These are phyloP conservation scores for Annulohypoxylon stygium DNA, from an alignment of 495 filamentous ascomycete species.

Conservation along the genomic window DNA sequence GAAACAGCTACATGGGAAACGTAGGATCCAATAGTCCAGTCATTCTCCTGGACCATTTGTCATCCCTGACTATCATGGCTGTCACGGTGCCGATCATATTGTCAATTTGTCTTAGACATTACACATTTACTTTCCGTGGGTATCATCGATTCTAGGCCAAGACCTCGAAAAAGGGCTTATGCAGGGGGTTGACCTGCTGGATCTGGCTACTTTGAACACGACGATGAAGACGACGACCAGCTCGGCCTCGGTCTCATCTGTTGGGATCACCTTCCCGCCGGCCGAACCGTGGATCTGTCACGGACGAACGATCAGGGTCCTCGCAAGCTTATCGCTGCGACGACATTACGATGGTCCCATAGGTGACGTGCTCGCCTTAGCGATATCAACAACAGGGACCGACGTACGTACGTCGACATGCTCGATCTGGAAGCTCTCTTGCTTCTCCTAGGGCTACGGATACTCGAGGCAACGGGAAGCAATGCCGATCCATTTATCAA, in stretches of 20 bases:
- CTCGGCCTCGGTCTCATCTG: constrained; percentile 21
- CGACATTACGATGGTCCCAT: constrained; percentile 24
- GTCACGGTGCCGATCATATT: constrained; percentile 42
- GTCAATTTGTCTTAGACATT: constrained; percentile 48
- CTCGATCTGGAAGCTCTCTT: constrained; percentile 32
- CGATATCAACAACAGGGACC: constrained; percentile 19
- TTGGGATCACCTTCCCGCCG: constrained; percentile 19
- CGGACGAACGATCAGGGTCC: constrained; percentile 39
- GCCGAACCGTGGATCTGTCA: constrained; percentile 21
- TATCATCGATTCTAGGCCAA: constrained; percentile 33
- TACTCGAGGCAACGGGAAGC: constrained; percentile 24
- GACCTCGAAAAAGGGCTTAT: constrained; percentile 32
- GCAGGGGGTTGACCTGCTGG: constrained; percentile 37
- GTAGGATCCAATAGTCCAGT: constrained; percentile 43
- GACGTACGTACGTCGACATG: constrained; percentile 13
- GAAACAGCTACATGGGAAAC: constrained; percentile 45
- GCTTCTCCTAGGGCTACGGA: constrained; percentile 12
- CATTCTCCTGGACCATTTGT: constrained; percentile 40
- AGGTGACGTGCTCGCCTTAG: constrained; percentile 29
- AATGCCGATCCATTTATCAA: constrained; percentile 46
- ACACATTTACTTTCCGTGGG: constrained; percentile 24
- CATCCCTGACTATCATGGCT: constrained; percentile 45
- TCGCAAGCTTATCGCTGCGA: constrained; percentile 29
- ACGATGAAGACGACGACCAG: constrained; percentile 10
- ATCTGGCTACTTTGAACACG: constrained; percentile 31